A percentile compares a stretch with the other conserved stretches of the same genome.
These are phyloP conservation scores for Avena sativa DNA, from an alignment of 176 grass and related monocot genomes.

Conservation along the genomic window DNA sequence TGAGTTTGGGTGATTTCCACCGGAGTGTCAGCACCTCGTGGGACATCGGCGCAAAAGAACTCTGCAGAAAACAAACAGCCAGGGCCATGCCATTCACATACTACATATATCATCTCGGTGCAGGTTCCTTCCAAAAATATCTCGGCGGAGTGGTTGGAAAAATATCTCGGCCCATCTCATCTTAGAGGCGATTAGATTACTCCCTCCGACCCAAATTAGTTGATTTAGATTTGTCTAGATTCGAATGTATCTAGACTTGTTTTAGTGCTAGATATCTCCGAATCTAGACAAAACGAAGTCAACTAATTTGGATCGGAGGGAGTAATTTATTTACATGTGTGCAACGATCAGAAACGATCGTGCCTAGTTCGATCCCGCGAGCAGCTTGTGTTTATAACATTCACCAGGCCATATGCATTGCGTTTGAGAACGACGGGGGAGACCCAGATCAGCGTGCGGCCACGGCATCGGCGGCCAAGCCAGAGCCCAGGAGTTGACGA, in stretches of 20 bases:
- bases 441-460: slow-evolving; percentile 47
- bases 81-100: neutral
- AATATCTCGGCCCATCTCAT: neutral
- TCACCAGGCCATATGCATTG: slow-evolving; percentile 40
- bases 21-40: too few species aligned
- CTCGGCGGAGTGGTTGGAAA: neutral
- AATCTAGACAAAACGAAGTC: too few species aligned
- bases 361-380: slow-evolving; percentile 23
- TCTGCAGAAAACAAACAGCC: neutral
- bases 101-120: neutral
- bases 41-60: neutral
- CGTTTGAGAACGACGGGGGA: neutral
- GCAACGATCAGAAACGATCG: slow-evolving; percentile 19
- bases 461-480: slow-evolving; percentile 45
- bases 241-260: too few species aligned
- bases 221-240: too few species aligned
- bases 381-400: slow-evolving; percentile 45
- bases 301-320: too few species aligned
- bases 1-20: too few species aligned
- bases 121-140: neutral
- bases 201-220: too few species aligned
- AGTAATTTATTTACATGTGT: slow-evolving; percentile 45
- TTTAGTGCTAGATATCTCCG: too few species aligned
- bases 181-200: neutral
- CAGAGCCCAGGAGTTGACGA: slow-evolving; percentile 59